phyloP scores from a whole-genome alignment of 2,329 filamentous ascomycete species.

The Fragosphaeria purpurea region DNA sequence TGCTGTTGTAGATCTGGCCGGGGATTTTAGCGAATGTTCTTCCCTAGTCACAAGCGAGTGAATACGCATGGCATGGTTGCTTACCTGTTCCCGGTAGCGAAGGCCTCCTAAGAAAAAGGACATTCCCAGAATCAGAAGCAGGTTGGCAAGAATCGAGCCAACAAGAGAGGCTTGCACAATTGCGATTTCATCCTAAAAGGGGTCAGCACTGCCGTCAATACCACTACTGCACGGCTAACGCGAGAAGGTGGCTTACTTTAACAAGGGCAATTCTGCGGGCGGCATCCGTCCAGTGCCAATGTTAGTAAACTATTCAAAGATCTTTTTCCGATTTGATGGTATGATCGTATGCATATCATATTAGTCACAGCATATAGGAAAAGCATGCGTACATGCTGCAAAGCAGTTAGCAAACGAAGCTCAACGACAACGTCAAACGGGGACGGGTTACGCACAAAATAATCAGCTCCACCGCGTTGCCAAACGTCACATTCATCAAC shows the following conservation, averaged over 20 bases:
- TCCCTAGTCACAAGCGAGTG: slow-evolving; percentile 4
- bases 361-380: neutral
- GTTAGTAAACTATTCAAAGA: no score
- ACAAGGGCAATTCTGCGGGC: slow-evolving; percentile 11
- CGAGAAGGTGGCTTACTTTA: slow-evolving; percentile 4
- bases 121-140: slow-evolving; percentile 67
- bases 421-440: slow-evolving; percentile 16
- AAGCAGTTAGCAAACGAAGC: slow-evolving; percentile 26
- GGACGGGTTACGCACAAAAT: slow-evolving; percentile 46
- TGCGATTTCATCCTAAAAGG: slow-evolving; percentile 49
- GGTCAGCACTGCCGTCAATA: neutral
- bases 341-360: no score
- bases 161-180: slow-evolving; percentile 69
- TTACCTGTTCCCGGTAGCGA: slow-evolving; percentile 55
- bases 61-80: slow-evolving; percentile 27
- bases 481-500: slow-evolving; percentile 82
- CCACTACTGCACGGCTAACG: no score
- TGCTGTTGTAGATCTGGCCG: slow-evolving; percentile 55
- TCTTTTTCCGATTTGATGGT: no score
- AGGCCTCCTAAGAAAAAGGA: slow-evolving; percentile 61
- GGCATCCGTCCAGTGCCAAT: no score
- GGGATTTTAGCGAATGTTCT: neutral
- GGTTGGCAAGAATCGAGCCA: slow-evolving; percentile 67
- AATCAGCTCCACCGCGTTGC: slow-evolving; percentile 84
- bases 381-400: slow-evolving; percentile 8